These are phyloP conservation scores for Rhodotorula taiwanensis DNA, from an alignment of 768 basidiomycete species.

Conservation along the genomic window DNA sequence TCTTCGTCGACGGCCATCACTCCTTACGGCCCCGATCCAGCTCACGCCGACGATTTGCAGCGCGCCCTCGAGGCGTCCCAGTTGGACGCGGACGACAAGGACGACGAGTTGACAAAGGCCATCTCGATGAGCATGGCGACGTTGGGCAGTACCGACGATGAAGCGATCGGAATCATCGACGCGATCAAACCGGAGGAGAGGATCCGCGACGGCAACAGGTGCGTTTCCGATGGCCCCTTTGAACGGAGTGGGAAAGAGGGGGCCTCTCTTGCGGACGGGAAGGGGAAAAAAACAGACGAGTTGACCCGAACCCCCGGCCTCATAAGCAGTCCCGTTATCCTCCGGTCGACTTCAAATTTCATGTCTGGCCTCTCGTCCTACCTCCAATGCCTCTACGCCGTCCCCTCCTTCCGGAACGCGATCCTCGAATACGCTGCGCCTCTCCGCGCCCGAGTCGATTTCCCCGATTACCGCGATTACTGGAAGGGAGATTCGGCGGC, in stretches of 20 bases:
- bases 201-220: conserved; percentile 1
- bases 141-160: conserved; percentile 8
- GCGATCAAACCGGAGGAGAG: conserved; percentile 8
- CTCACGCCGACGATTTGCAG: conserved; percentile 12
- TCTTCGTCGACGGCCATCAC: background rate
- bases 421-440: conserved; percentile 17
- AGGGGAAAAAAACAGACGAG: too few species aligned
- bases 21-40: background rate
- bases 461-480: background rate
- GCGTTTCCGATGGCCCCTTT: background rate
- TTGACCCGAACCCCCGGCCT: too few species aligned
- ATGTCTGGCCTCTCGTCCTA: conserved; percentile 14
- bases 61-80: conserved; percentile 7
- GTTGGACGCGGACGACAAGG: background rate
- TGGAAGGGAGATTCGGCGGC: conserved; percentile 10
- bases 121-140: conserved; percentile 22
- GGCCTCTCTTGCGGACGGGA: too few species aligned
- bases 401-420: conserved; percentile 17
- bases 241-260: too few species aligned
- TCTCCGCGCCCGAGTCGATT: too few species aligned
- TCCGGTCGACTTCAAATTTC: conserved; percentile 12
- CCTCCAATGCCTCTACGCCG: conserved; percentile 25
- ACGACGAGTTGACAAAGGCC: conserved; percentile 27
- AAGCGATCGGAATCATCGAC: background rate
- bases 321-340: conserved; percentile 3